Conservation (phyloP, 495 filamentous ascomycete genomes). For the Tuber microsphaerosporum region DNA sequence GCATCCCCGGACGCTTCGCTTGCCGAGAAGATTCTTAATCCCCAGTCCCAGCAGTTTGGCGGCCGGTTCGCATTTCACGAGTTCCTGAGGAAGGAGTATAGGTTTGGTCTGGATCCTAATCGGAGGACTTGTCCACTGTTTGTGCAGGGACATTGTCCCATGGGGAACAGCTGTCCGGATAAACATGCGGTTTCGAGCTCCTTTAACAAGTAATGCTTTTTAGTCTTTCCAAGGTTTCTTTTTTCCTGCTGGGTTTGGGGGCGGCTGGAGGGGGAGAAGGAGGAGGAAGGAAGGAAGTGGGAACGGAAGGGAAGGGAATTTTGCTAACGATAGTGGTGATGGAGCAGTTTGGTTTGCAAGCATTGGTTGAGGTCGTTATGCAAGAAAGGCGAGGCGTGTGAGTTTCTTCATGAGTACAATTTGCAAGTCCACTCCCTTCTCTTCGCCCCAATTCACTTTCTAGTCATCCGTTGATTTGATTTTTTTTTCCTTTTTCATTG, state of each 20-base stretch:
- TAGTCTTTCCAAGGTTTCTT: background rate
- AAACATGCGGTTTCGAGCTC: conserved; percentile 36
- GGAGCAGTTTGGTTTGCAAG: conserved; percentile 71
- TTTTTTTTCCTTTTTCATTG: background rate
- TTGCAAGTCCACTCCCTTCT: conserved; percentile 45
- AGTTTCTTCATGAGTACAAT: conserved; percentile 98
- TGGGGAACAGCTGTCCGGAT: conserved; percentile 40
- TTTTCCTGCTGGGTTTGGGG: background rate
- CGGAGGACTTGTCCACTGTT: conserved; percentile 39
- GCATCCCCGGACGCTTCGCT: conserved; percentile 11
- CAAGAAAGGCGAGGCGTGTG: conserved; percentile 92
- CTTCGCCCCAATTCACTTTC: background rate
- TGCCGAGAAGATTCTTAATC: conserved; percentile 33
- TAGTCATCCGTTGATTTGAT: background rate
- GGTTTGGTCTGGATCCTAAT: conserved; percentile 41
- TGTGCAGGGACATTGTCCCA: conserved; percentile 41
- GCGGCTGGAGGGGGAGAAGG: background rate
- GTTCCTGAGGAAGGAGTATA: conserved; percentile 41
- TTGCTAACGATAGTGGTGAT: conserved; percentile 14
- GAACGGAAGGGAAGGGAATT: conserved; percentile 2
- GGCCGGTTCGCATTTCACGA: conserved; percentile 39
- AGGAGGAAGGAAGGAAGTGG: background rate
- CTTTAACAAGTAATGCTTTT: conserved; percentile 37
- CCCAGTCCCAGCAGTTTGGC: conserved; percentile 29
- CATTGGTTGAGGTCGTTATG: conserved; percentile 96